Evolutionary conservation across 192 early-diverging fungal genomes (phyloP).

Genomic region (Thoreauomyces humboldtii): DNA sequence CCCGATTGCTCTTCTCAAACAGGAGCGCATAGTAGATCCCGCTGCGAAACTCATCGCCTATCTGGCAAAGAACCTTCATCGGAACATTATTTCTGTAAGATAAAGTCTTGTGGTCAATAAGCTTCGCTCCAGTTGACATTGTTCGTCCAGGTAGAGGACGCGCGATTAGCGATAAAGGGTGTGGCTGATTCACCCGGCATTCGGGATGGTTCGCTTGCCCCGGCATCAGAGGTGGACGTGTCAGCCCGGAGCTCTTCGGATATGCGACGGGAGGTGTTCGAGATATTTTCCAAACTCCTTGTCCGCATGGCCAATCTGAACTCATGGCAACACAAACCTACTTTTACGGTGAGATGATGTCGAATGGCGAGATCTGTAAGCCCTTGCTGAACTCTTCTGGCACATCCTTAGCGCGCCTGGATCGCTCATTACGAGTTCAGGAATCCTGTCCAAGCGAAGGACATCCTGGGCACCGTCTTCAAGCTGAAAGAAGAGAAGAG

Average conservation of each 20-base stretch:
- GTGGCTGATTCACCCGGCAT: too few relatives aligned
- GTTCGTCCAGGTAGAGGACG: too few relatives aligned
- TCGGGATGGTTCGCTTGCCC: too few relatives aligned
- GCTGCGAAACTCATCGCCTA: constrained; percentile 56
- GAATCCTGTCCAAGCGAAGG: constrained; percentile 57
- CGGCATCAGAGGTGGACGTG: too few relatives aligned
- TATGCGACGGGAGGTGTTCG: too few relatives aligned
- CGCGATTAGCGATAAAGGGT: too few relatives aligned
- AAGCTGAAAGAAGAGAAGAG: constrained; percentile 50
- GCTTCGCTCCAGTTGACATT: too few relatives aligned
- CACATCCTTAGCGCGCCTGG: constrained; percentile 54
- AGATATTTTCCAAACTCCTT: constrained; percentile 41
- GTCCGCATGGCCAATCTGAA: constrained; percentile 51
- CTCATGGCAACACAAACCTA: constrained; percentile 69
- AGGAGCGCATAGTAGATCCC: constrained; percentile 63
- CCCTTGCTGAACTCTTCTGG: not conserved
- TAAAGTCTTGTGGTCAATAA: too few relatives aligned
- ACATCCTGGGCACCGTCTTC: constrained; percentile 57
- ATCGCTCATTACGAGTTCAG: constrained; percentile 56
- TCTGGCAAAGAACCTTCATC: constrained; percentile 46
- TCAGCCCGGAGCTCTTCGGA: too few relatives aligned
- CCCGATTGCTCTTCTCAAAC: too few relatives aligned
- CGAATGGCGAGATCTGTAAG: too few relatives aligned
- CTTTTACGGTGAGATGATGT: constrained; percentile 61
- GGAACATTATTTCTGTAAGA: not conserved